phyloP scores from a whole-genome alignment of 2,329 filamentous ascomycete species.

The Aspergillus sp. region DNA sequence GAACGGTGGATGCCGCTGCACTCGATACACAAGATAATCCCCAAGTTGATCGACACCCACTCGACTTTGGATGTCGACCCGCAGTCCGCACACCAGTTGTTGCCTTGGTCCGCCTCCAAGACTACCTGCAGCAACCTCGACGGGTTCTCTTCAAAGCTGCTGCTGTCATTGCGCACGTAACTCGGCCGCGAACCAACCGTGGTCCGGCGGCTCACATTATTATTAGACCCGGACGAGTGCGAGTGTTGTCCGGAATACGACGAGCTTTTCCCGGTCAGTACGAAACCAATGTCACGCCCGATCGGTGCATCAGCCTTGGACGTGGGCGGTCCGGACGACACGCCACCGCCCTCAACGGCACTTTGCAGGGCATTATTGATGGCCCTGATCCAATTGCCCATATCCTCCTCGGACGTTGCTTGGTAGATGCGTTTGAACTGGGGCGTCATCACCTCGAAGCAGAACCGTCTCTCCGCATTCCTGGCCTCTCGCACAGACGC shows the following conservation, averaged over 20 bases:
- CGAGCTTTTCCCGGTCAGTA: slow-evolving; percentile 83
- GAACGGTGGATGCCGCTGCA: slow-evolving; percentile 96
- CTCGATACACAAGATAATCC: slow-evolving; percentile 93
- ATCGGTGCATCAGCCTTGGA: slow-evolving; percentile 49
- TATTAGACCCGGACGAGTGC: slow-evolving; percentile 34
- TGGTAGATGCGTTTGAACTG: slow-evolving; percentile 95
- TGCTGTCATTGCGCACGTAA: slow-evolving; percentile 59
- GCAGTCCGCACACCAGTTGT: slow-evolving; percentile 90
- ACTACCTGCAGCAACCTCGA: slow-evolving; percentile 80
- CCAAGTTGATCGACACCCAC: slow-evolving; percentile 97
- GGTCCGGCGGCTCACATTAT: slow-evolving; percentile 68
- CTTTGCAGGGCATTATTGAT: slow-evolving; percentile 97
- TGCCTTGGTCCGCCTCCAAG: slow-evolving; percentile 82
- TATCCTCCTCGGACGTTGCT: slow-evolving; percentile 94
- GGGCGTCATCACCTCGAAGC: slow-evolving; percentile 96
- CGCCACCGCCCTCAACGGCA: slow-evolving; percentile 73
- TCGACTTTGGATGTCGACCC: slow-evolving; percentile 86
- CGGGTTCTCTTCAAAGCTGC: slow-evolving; percentile 68
- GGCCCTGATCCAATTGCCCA: slow-evolving; percentile 90
- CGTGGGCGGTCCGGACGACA: slow-evolving; percentile 38
- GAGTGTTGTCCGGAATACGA: slow-evolving; percentile 47
- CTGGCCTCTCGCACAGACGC: slow-evolving; percentile 93
- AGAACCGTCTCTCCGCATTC: slow-evolving; percentile 89
- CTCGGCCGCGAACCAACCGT: slow-evolving; percentile 83
- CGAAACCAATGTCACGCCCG: slow-evolving; percentile 80